phyloP scores from a whole-genome alignment of 2,329 filamentous ascomycete species.

The Trichoderma brevicompactum region DNA sequence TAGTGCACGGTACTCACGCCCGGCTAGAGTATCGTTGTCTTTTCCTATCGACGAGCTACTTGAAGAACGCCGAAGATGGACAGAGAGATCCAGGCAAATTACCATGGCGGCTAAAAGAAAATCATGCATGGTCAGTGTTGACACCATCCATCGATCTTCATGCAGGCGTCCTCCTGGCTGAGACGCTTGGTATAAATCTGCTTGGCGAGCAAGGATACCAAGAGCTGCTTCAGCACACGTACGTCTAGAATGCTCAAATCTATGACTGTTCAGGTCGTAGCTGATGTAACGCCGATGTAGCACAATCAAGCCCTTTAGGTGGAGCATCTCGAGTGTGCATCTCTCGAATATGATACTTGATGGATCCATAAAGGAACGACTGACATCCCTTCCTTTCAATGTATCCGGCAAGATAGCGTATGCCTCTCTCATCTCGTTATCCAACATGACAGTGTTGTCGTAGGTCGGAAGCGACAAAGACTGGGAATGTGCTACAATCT shows the following conservation, averaged over 20 bases:
- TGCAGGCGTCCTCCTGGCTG: constrained; percentile 13
- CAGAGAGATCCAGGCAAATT: constrained; percentile 10
- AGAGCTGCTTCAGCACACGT: constrained; percentile 14
- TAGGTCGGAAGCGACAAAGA: background rate
- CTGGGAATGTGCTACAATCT: constrained; percentile 16
- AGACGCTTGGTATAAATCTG: constrained; percentile 9
- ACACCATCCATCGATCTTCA: constrained; percentile 10
- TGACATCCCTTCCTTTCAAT: background rate
- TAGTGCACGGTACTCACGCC: background rate
- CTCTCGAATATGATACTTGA: constrained; percentile 10
- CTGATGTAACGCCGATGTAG: constrained; percentile 11
- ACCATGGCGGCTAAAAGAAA: constrained; percentile 24
- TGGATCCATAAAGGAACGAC: constrained; percentile 9
- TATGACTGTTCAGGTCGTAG: background rate
- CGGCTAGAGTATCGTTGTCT: background rate
- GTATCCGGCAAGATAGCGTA: background rate
- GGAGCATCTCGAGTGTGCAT: constrained; percentile 7
- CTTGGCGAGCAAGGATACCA: constrained; percentile 11
- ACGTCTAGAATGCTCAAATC: constrained; percentile 13
- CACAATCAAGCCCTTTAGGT: constrained; percentile 12
- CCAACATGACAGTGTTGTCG: constrained; percentile 4
- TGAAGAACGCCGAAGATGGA: background rate
- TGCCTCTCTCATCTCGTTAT: constrained; percentile 7
- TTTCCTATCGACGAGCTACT: background rate
- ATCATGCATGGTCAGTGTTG: constrained; percentile 6